phyloP scores from a whole-genome alignment of 225 moss, liverwort and hornwort species.

The Straminergon stramineum region DNA sequence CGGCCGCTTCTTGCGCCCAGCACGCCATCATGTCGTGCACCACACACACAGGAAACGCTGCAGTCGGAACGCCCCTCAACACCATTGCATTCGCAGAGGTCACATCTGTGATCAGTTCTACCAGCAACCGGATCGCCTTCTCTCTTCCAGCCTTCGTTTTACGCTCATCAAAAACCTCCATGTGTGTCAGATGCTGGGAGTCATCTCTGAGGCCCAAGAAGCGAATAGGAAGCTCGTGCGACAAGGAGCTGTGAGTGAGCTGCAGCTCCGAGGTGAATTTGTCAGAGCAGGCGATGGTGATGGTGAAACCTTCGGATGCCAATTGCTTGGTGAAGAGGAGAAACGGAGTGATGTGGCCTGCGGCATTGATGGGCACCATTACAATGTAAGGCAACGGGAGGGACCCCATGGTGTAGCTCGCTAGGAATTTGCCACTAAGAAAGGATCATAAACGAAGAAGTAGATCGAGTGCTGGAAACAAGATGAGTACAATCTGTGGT shows the following conservation, averaged over 20 bases:
- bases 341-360: conserved; percentile 14
- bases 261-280: neutral
- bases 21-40: conserved; percentile 15
- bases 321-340: conserved; percentile 2
- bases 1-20: conserved; percentile 23
- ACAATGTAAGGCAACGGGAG: conserved; percentile 15
- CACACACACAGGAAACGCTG: conserved; percentile 8
- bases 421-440: neutral
- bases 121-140: neutral
- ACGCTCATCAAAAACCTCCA: neutral
- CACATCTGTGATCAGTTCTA: conserved; percentile 2
- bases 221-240: neutral
- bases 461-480: neutral
- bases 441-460: neutral
- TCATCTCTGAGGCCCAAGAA: neutral
- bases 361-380: neutral
- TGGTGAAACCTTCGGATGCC: conserved; percentile 5
- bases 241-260: neutral
- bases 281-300: conserved; percentile 17
- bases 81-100: neutral
- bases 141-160: neutral
- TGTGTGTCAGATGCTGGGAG: neutral
- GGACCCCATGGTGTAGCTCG: neutral
- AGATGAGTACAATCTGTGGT: neutral
- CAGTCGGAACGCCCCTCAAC: conserved; percentile 6